Base-by-base conservation (phyloP, 768 basidiomycete genomes). In the Pleurotus pulmonarius region DNA sequence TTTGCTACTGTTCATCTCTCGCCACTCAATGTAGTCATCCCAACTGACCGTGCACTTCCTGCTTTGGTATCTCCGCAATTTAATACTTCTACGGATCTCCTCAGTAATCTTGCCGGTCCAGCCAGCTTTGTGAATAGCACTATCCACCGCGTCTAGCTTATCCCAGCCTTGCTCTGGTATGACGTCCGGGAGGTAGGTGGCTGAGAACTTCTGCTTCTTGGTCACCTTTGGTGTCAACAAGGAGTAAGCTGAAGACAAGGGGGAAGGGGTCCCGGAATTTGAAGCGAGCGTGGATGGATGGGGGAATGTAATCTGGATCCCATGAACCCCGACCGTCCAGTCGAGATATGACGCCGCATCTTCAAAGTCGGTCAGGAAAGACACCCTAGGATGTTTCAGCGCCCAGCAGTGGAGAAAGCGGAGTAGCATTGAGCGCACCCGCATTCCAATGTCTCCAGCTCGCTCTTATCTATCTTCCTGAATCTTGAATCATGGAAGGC, bases 101-200 rank as follows among this genome's bases (percentile, higher is more conserved):
- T 96, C 94, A 0, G 86, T 90, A 64, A 95, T 90, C 49, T 70
- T 70, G 1, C 91, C 92, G 56, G 69, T 81, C 88, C 89, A 98
- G 3, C 94, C 97, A 3, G 95, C 92, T 72, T 99, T 99, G 60
- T 84, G 82, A 60, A 98, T 93, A 25, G 94, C 93, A 63, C 87
- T 93, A 63, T 95, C 87, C 39, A 99, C 73, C 5, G 96, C 88
- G 69, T 97, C 90, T 57, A 88, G 75, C 79, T 89, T 90, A 59
- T 86, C 83, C 97, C 97, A 99, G 5, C 92, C 94, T 70, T 98
- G 96, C 38, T 93, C 92, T 0, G 87, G 82, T 43, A 92, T 88
- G 58, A 99, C 90, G 55, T 98, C 87, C 4, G 97, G 97, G 9
- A 99, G 80, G 72, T 95, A 99, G 0, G 92, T 94, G 6, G 95